phyloP scores from a whole-genome alignment of 768 basidiomycete species.

The Termitomyces sp. region DNA sequence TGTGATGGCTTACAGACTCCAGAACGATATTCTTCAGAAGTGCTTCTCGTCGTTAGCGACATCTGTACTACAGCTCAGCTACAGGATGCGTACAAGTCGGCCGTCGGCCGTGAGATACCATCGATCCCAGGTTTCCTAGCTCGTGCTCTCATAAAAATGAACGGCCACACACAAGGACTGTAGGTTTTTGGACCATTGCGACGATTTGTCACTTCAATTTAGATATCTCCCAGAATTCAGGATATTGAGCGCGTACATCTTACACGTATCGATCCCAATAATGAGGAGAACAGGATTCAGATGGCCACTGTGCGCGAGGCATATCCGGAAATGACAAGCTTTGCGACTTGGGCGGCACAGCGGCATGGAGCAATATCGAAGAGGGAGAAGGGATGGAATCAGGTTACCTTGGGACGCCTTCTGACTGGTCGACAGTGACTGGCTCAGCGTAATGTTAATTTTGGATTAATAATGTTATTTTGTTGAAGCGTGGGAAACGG shows the following conservation, averaged over 20 bases:
- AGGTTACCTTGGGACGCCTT: conserved; percentile 19
- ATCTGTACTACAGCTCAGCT: conserved; percentile 22
- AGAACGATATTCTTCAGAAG: conserved; percentile 16
- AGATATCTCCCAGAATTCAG: conserved; percentile 15
- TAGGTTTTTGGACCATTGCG: conserved; percentile 12
- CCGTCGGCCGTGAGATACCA: conserved; percentile 22
- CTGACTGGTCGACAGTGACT: conserved; percentile 18
- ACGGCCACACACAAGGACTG: conserved; percentile 24
- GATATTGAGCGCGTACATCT: conserved; percentile 24
- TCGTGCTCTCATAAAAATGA: conserved; percentile 20
- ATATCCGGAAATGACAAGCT: conserved; percentile 23
- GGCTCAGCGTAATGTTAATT: background rate
- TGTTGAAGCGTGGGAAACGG: background rate
- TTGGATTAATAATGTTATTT: background rate
- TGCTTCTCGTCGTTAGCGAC: conserved; percentile 25
- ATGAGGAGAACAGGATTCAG: conserved; percentile 19
- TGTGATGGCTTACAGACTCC: conserved; percentile 20
- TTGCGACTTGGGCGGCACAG: conserved; percentile 22
- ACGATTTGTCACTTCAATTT: background rate
- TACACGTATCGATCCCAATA: conserved; percentile 7
- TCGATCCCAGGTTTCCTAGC: conserved; percentile 24
- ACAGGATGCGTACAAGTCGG: conserved; percentile 21
- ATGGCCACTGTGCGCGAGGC: conserved; percentile 15
- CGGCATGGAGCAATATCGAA: background rate
- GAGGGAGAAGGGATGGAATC: conserved; percentile 21